A percentile compares a stretch with the other conserved stretches of the same genome.
Conservation (phyloP, 2,329 filamentous ascomycete genomes). For the Penicillium sp. region DNA sequence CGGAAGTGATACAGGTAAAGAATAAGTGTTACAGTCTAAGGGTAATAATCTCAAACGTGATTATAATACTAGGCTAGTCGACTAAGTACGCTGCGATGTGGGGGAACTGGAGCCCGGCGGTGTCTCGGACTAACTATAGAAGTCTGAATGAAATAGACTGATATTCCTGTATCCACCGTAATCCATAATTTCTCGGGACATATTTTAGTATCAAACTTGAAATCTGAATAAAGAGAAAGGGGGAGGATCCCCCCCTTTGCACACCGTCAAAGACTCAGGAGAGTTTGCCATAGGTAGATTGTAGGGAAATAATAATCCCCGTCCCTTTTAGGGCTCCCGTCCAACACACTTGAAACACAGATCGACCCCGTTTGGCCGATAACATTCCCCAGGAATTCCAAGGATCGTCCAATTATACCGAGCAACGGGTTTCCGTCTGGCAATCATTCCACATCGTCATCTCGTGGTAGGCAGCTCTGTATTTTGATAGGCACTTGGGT, state of each 20-base stretch:
- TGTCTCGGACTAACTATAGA: conserved; percentile 22
- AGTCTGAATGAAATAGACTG: conserved; percentile 25
- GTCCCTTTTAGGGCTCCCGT: conserved; percentile 11
- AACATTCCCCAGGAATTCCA: conserved; percentile 25
- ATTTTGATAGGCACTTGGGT: conserved; percentile 18
- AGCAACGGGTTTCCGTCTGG: conserved; percentile 12
- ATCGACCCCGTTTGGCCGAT: conserved; percentile 25
- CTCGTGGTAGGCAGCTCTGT: conserved; percentile 11
- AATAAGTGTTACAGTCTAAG: conserved; percentile 8
- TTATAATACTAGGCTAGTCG: neutral
- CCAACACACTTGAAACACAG: conserved; percentile 25
- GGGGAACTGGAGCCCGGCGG: conserved; percentile 24
- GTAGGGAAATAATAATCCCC: neutral
- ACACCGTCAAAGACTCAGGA: neutral
- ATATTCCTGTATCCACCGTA: conserved; percentile 14
- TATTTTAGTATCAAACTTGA: neutral
- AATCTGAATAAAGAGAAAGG: neutral
- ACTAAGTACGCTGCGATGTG: conserved; percentile 10
- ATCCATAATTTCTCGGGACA: conserved; percentile 14
- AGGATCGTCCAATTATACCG: conserved; percentile 23
- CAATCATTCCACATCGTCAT: conserved; percentile 27
- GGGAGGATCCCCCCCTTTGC: neutral
- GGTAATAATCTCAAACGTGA: neutral
- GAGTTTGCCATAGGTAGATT: conserved; percentile 4
- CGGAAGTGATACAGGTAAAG: conserved; percentile 12